Evolutionary conservation across 1,139 yeast genomes (phyloP).

Genomic region (Diutina neorugosa): DNA sequence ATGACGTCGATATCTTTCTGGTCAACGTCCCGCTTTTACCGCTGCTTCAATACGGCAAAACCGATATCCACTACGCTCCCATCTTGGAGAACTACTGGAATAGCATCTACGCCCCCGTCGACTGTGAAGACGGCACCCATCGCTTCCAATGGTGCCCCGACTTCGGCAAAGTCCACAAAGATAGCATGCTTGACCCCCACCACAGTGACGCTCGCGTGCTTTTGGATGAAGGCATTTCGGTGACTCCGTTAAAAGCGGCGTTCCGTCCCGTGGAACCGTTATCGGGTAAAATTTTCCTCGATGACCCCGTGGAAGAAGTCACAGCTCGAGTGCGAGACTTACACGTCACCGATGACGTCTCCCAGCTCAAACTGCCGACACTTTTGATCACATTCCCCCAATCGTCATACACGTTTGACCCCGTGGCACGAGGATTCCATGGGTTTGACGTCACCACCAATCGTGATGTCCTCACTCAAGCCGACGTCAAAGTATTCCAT

Average conservation of each 20-base stretch:
- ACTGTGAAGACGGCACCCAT: constrained; percentile 13
- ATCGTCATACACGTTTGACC: not conserved
- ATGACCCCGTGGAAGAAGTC: constrained; percentile 13
- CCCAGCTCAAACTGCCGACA: not conserved
- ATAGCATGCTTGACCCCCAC: constrained; percentile 38
- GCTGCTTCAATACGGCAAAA: constrained; percentile 32
- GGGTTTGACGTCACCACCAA: not conserved
- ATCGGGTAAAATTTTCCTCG: constrained; percentile 41
- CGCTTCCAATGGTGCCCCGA: constrained; percentile 75
- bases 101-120: constrained; percentile 33
- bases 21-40: constrained; percentile 68
- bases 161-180: constrained; percentile 54
- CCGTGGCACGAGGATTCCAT: not conserved
- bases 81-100: constrained; percentile 73
- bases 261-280: constrained; percentile 45
- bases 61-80: constrained; percentile 64
- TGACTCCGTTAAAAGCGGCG: constrained; percentile 74
- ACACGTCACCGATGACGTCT: constrained; percentile 13
- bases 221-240: constrained; percentile 45
- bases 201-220: constrained; percentile 48
- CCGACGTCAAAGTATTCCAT: constrained; percentile 38
- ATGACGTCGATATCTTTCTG: constrained; percentile 59
- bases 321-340: constrained; percentile 48
- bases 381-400: not conserved
- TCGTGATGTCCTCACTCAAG: not conserved